These are phyloP conservation scores for Melampsora larici-populina DNA, from an alignment of 1,284 basidiomycete species.

Conservation along the genomic window DNA sequence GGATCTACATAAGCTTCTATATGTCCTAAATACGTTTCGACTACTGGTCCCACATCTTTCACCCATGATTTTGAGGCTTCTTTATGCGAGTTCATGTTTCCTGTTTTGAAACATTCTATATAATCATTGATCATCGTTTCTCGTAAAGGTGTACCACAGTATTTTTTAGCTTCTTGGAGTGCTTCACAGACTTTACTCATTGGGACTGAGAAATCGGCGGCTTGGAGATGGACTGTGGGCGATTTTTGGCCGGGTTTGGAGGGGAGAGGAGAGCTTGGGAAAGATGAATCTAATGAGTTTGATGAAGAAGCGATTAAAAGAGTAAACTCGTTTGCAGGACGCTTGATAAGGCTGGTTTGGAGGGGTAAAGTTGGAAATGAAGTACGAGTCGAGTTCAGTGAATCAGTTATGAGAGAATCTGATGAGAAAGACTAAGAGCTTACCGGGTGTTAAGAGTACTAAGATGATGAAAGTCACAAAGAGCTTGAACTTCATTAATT, in stretches of 20 bases:
- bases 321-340: constrained; percentile 60
- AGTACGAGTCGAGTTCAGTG: background rate
- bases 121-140: constrained; percentile 70
- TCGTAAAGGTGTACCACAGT: constrained; percentile 60
- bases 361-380: background rate
- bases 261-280: constrained; percentile 59
- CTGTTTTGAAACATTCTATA: constrained; percentile 69
- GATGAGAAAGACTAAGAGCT: constrained; percentile 31
- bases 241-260: constrained; percentile 57
- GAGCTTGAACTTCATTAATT: constrained; percentile 67
- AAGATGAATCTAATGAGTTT: constrained; percentile 51
- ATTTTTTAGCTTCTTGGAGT: constrained; percentile 61
- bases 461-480: constrained; percentile 67
- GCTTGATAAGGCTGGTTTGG: constrained; percentile 65
- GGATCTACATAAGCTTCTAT: constrained; percentile 71
- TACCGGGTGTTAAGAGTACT: constrained; percentile 79
- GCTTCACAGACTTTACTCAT: constrained; percentile 62
- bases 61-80: constrained; percentile 74
- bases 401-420: background rate
- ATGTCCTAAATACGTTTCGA: constrained; percentile 68
- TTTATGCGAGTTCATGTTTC: constrained; percentile 73
- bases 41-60: constrained; percentile 76
- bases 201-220: constrained; percentile 57
- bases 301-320: constrained; percentile 68
- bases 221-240: constrained; percentile 68